Evolutionary conservation across 2,329 filamentous ascomycete genomes (phyloP).

Genomic region (Juglanconis juglandina): DNA sequence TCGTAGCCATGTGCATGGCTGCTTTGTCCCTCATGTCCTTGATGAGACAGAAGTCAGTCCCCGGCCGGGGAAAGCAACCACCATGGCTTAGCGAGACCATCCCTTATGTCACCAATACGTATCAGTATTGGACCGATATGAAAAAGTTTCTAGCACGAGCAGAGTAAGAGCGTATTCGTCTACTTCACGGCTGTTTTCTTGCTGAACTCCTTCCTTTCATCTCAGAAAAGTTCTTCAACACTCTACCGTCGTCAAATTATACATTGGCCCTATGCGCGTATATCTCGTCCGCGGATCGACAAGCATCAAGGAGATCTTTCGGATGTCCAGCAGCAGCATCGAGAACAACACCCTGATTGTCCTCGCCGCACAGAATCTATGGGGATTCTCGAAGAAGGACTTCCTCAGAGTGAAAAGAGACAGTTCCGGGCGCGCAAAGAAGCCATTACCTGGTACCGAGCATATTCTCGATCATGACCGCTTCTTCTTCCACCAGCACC

Average conservation of each 20-base stretch:
- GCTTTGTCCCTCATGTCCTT: too few relatives aligned
- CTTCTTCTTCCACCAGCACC: slow-evolving; percentile 19
- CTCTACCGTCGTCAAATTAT: background rate
- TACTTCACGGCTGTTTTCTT: background rate
- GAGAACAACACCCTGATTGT: background rate
- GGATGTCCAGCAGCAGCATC: background rate
- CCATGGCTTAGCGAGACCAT: slow-evolving; percentile 1
- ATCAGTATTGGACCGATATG: slow-evolving; percentile 2
- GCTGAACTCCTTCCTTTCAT: background rate
- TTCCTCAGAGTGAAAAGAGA: slow-evolving; percentile 6
- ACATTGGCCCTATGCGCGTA: background rate
- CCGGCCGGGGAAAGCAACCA: background rate
- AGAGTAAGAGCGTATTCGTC: background rate
- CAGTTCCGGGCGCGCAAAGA: slow-evolving; percentile 28
- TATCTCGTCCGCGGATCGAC: background rate
- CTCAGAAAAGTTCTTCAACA: background rate
- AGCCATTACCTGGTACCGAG: slow-evolving; percentile 14
- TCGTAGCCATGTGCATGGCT: too few relatives aligned
- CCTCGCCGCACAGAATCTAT: background rate
- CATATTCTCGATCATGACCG: slow-evolving; percentile 7
- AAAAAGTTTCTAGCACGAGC: background rate
- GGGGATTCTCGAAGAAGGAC: background rate
- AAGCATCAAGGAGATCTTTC: background rate
- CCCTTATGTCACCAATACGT: background rate
- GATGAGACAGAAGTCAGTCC: too few relatives aligned